Evolutionary conservation across 129 eudicot species (phyloP), one percentile per base, ranked within the genome.

Genomic region (Arctium lappa): DNA sequence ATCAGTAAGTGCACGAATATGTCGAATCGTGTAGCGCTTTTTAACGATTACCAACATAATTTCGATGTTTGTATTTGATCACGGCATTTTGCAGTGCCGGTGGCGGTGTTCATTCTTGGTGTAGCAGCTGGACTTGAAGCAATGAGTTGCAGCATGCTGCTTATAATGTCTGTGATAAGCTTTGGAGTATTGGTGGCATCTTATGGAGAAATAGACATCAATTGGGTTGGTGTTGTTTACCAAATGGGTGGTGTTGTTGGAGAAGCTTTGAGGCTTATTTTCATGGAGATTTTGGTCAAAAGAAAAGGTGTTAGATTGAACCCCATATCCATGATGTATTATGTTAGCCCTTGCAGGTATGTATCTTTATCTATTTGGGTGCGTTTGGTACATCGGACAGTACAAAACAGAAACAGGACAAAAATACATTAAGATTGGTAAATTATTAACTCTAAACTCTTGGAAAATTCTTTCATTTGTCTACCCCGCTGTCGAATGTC

Each of bases 171-270:
- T 16, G 91, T 94, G 5, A 94, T 92, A 85, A 94, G 98, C 80
- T 88, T 89, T 72, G 98, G 98, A 12, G 97, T 94, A 6, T 84
- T 94, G 2, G 89, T 92, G 78, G 98, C 98, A 74, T 94, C 98
- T 60, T 91, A 94, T 81, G 97, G 97, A 30, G 98, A 94, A 86
- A 86, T 94, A 11, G 73, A 86, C 74, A 91, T 92, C 79, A 94
- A 81, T 50, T 94, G 97, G 98, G 72, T 91, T 63, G 98, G 97
- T 71, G 98, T 94, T 16, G 92, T 94, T 86, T 94, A 91, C 83
- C 98, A 92, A 87, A 92, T 94, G 94, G 98, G 98, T 68, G 98
- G 98, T 77, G 97, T 94, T 18, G 94, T 94, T 75, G 97, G 94
- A 40, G 97, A 92, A 87, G 96, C 98, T 68, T 78, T 91, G 80